Conservation (phyloP, 768 basidiomycete genomes). For the Suillus paluster region DNA sequence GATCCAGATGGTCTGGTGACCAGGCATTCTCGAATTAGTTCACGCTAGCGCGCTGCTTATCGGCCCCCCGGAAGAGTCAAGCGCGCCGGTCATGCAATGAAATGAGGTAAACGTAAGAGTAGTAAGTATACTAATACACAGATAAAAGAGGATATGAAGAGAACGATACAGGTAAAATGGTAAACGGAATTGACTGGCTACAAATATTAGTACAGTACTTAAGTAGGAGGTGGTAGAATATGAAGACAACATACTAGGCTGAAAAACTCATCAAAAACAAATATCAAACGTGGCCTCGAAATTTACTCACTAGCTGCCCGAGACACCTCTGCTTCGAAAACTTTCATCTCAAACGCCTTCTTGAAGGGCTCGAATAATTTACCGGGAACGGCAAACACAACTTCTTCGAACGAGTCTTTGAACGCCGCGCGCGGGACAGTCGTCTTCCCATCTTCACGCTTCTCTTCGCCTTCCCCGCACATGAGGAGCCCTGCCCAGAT, state of each 20-base stretch:
- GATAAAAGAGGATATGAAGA: background rate
- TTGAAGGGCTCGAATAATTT: slow-evolving; percentile 42
- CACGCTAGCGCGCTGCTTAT: background rate
- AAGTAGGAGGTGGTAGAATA: background rate
- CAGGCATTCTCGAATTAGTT: background rate
- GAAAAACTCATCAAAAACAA: background rate
- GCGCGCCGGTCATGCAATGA: background rate
- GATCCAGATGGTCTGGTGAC: background rate
- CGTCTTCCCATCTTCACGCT: slow-evolving; percentile 18
- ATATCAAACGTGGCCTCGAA: background rate
- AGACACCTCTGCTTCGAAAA: slow-evolving; percentile 42
- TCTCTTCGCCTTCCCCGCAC: slow-evolving; percentile 35
- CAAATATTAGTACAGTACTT: background rate
- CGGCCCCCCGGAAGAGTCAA: background rate
- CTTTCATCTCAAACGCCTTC: slow-evolving; percentile 43
- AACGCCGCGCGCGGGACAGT: slow-evolving; percentile 37
- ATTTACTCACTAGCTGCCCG: slow-evolving; percentile 30
- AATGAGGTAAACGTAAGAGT: background rate
- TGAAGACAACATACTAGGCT: background rate
- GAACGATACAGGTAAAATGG: background rate
- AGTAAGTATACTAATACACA: background rate
- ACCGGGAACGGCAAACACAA: slow-evolving; percentile 49
- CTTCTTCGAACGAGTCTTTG: slow-evolving; percentile 43
- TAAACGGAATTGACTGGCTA: too few species aligned
- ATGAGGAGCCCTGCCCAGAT: slow-evolving; percentile 52